Base-by-base conservation (phyloP, 805 yeast species). In the Candida koratica region DNA sequence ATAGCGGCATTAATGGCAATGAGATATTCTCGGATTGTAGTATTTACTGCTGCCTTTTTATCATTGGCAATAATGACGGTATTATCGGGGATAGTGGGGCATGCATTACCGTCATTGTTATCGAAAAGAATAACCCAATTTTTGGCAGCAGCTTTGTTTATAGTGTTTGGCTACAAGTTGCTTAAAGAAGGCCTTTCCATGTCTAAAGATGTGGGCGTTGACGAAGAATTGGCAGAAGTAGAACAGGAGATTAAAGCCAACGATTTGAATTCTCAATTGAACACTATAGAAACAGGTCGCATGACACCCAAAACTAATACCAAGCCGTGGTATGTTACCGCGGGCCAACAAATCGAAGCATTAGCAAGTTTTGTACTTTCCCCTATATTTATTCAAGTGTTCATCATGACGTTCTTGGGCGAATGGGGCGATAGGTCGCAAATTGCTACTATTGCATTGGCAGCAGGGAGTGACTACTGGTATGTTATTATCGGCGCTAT, bases 401-500 rank as follows among this genome's bases (percentile, higher is more conserved):
- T 93, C 55, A 78, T 79, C 36, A 90, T 93, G 97, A 86, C 96
- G 4, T 93, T 93, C 58, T 66, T 93, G 33, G 98, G 97, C 42
- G 99, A 93, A 65, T 88, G 97, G 95, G 99, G 99, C 34, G 99
- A 93, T 61, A 79, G 98, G 52, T 88, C 97, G 9, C 99, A 93
- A 65, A 87, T 93, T 38, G 96, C 97, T 28, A 93, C 97, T 22
- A 88, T 93, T 51, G 97, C 97, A 26, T 84, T 93, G 94, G 97
- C 97, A 36, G 96, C 98, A 1, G 96, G 96, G 25, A 80, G 87
- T 28, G 84, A 88, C 58, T 93, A 87, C 63, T 81, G 93, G 89
- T 71, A 71, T 47, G 95, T 89, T 25, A 86, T 90, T 31, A 48
- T 80, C 31, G 98, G 99, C 43, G 95, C 95, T 14, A 77, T 87